Conservation (phyloP, 345 rosid genomes). For the Populus tremula region DNA sequence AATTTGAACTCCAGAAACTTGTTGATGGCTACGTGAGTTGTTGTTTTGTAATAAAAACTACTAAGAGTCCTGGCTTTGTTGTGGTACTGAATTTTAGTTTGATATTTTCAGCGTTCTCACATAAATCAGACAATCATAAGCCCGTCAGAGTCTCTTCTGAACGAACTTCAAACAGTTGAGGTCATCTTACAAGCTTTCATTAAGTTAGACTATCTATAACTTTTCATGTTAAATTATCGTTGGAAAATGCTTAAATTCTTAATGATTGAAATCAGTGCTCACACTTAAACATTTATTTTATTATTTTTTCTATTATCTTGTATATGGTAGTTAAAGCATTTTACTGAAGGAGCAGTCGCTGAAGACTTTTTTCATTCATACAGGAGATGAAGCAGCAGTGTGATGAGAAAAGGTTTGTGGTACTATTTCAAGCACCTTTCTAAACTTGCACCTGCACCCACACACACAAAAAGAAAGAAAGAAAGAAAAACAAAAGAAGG, state of each 20-base stretch:
- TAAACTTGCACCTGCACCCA: neutral
- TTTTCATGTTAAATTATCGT: neutral
- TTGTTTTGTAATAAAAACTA: slow-evolving; percentile 6
- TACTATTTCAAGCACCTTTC: slow-evolving; percentile 4
- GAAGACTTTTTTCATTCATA: slow-evolving; percentile 15
- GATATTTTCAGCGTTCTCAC: slow-evolving; percentile 68
- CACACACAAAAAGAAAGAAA: neutral
- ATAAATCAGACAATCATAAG: slow-evolving; percentile 69
- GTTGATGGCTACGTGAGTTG: slow-evolving; percentile 86
- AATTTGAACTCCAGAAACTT: slow-evolving; percentile 81
- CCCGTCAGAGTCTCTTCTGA: slow-evolving; percentile 92
- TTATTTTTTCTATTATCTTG: neutral
- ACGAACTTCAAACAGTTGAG: slow-evolving; percentile 91
- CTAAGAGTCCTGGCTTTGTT: neutral
- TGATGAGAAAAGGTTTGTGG: slow-evolving; percentile 78
- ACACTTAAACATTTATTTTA: neutral
- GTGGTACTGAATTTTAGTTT: slow-evolving; percentile 11
- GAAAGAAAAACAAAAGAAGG: neutral
- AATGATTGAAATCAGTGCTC: neutral
- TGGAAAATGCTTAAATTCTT: neutral
- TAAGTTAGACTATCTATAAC: neutral
- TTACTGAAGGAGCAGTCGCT: slow-evolving; percentile 2
- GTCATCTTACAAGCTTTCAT: slow-evolving; percentile 30
- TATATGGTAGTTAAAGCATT: neutral
- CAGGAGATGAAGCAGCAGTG: slow-evolving; percentile 99